phyloP scores from a whole-genome alignment of 805 yeast genomes.

The Millerozyma miso region DNA sequence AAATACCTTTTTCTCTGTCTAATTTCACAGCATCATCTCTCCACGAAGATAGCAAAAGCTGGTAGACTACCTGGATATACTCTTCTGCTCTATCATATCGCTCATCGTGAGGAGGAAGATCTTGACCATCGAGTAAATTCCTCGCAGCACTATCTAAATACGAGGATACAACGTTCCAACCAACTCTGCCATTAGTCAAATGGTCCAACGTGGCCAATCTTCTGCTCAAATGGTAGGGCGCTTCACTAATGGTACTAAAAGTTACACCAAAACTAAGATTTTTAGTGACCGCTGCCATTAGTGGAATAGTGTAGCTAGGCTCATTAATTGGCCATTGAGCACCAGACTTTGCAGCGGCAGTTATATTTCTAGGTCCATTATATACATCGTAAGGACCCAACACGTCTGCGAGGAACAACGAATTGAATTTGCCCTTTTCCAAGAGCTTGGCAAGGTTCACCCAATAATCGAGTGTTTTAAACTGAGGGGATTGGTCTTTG shows the following conservation, averaged over 20 bases:
- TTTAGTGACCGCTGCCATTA: conserved; percentile 42
- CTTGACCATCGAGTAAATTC: conserved; percentile 32
- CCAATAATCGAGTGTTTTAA: conserved; percentile 27
- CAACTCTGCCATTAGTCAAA: conserved; percentile 39
- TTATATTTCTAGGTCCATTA: conserved; percentile 35
- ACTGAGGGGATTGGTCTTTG: conserved; percentile 22
- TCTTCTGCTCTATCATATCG: conserved; percentile 40
- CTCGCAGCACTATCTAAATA: conserved; percentile 41
- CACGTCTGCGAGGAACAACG: conserved; percentile 38
- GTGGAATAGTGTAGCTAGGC: conserved; percentile 33
- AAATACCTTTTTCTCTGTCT: conserved; percentile 24
- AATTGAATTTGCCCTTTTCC: conserved; percentile 37
- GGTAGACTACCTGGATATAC: conserved; percentile 36
- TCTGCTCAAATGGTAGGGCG: conserved; percentile 40
- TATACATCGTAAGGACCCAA: conserved; percentile 38
- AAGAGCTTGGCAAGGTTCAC: conserved; percentile 32
- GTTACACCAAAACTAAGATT: conserved; percentile 39
- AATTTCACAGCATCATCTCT: conserved; percentile 36
- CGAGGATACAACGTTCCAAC: conserved; percentile 46
- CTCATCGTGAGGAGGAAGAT: conserved; percentile 35
- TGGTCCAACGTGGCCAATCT: conserved; percentile 43
- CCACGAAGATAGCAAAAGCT: conserved; percentile 40
- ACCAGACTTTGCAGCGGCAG: conserved; percentile 29
- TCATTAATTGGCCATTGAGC: conserved; percentile 37
- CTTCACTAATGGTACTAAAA: conserved; percentile 39